phyloP scores from a whole-genome alignment of 768 basidiomycete genomes.

The Kwoniella shandongensis region DNA sequence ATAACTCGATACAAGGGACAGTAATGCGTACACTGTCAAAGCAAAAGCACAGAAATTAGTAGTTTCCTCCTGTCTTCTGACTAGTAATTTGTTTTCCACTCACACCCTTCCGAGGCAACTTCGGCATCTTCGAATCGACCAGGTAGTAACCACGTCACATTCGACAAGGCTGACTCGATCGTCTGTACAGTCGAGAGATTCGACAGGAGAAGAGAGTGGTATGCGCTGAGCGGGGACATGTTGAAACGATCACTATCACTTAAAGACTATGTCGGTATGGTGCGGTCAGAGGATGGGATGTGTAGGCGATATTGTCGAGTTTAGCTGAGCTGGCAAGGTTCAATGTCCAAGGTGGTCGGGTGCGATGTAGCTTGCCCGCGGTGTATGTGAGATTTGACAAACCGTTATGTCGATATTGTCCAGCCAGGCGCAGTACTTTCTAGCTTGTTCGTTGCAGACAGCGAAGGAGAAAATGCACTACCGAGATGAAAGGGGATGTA shows the following conservation, averaged over 20 bases:
- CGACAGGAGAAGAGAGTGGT: conserved; percentile 77
- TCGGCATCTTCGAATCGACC: conserved; percentile 97
- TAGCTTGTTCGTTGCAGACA: too few relatives aligned
- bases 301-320: neutral
- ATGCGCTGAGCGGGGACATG: conserved; percentile 50
- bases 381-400: too few relatives aligned
- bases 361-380: too few relatives aligned
- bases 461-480: too few relatives aligned
- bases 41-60: too few relatives aligned
- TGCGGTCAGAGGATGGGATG: conserved; percentile 1
- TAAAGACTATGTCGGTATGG: neutral
- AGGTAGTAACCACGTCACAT: conserved; percentile 91
- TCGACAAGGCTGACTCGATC: conserved; percentile 83
- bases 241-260: neutral
- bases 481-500: too few relatives aligned
- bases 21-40: conserved; percentile 80
- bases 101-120: conserved; percentile 87
- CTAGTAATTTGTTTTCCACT: too few relatives aligned
- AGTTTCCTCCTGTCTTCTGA: neutral
- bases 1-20: conserved; percentile 87
- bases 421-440: too few relatives aligned
- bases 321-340: too few relatives aligned
- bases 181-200: conserved; percentile 82
- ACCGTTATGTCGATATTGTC: too few relatives aligned
- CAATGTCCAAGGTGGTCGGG: too few relatives aligned